These are phyloP conservation scores for Mycosphaerelloides madeirae DNA, from an alignment of 2,329 filamentous ascomycete species.

Conservation along the genomic window DNA sequence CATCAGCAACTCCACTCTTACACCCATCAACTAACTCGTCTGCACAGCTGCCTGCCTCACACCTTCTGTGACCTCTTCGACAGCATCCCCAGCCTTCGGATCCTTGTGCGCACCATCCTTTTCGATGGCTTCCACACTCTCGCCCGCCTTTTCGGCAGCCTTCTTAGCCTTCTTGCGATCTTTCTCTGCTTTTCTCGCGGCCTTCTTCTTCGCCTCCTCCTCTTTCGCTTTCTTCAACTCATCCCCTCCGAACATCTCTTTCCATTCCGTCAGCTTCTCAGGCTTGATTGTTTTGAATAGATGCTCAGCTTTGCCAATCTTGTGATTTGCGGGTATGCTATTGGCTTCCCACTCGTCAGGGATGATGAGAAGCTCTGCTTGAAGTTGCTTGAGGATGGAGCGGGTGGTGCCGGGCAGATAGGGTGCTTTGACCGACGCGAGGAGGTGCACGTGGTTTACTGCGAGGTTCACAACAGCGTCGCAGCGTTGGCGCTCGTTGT, in stretches of 20 bases:
- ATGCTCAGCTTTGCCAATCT: conserved; percentile 73
- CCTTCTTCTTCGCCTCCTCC: conserved; percentile 54
- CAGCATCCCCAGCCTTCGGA: conserved; percentile 34
- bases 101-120: conserved; percentile 54
- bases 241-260: conserved; percentile 65
- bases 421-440: conserved; percentile 72
- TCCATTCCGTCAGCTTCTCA: conserved; percentile 80
- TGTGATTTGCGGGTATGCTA: conserved; percentile 65
- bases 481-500: conserved; percentile 54
- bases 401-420: conserved; percentile 79
- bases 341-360: conserved; percentile 57
- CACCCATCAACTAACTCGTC: conserved; percentile 29
- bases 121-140: conserved; percentile 73
- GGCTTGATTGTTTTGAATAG: conserved; percentile 83
- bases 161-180: conserved; percentile 61
- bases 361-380: conserved; percentile 39
- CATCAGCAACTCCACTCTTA: no score
- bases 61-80: conserved; percentile 43
- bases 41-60: conserved; percentile 43
- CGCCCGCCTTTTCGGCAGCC: no score
- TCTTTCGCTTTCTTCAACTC: conserved; percentile 66
- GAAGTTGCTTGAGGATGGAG: conserved; percentile 72
- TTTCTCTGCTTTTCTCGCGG: conserved; percentile 59
- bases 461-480: conserved; percentile 69
- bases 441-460: conserved; percentile 75